Conservation (phyloP, 2,329 filamentous ascomycete genomes). For the Aphanoascus verrucosus region DNA sequence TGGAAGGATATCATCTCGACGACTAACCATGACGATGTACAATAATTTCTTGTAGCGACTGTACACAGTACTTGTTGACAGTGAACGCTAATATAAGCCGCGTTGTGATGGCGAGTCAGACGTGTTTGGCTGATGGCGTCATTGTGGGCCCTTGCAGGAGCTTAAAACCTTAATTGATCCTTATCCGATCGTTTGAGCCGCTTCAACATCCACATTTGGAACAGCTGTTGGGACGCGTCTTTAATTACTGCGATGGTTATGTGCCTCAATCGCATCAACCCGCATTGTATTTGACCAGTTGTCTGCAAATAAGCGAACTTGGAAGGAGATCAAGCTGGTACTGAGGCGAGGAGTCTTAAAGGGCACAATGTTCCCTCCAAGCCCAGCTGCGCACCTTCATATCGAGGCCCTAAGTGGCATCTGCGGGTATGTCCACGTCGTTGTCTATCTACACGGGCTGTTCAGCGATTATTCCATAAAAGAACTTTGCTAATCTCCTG, state of each 20-base stretch:
- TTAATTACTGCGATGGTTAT: neutral
- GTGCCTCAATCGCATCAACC: neutral
- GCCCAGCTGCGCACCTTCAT: slow-evolving; percentile 52
- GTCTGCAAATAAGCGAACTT: neutral
- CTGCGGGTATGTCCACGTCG: slow-evolving; percentile 52
- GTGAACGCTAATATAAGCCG: no score
- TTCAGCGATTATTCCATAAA: slow-evolving; percentile 5
- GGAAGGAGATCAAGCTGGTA: neutral
- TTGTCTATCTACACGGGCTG: neutral
- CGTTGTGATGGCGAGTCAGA: neutral
- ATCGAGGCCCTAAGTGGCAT: slow-evolving; percentile 88
- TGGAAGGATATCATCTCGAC: slow-evolving; percentile 40
- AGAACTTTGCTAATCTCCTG: slow-evolving; percentile 7
- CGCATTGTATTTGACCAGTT: neutral
- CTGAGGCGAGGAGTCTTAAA: neutral
- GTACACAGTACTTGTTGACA: no score
- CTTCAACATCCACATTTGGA: no score
- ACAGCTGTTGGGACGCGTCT: no score
- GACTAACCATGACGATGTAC: slow-evolving; percentile 22
- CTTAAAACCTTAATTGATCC: neutral
- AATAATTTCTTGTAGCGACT: neutral
- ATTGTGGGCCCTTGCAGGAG: neutral
- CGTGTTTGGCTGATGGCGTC: neutral
- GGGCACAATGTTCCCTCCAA: slow-evolving; percentile 26
- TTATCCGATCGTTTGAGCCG: neutral